Conservation (phyloP, 176 grass and related monocot species). For the Dactylis glomerata region DNA sequence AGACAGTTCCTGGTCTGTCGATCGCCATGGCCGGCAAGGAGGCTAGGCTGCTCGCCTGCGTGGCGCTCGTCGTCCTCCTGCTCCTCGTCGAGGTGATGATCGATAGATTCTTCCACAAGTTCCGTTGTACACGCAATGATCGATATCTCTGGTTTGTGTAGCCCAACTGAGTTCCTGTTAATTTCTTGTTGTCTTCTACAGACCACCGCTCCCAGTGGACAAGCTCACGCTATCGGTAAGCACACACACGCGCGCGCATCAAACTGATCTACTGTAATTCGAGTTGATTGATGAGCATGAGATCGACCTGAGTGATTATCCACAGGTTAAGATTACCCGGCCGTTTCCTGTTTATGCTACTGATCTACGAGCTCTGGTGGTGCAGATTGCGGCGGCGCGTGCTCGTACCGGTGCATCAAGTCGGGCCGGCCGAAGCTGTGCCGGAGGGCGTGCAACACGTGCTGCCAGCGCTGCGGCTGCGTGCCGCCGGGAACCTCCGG, state of each 20-base stretch:
- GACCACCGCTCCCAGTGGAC: constrained; percentile 32
- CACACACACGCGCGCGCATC: background rate
- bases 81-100: constrained; percentile 50
- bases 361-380: background rate
- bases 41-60: background rate
- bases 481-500: constrained; percentile 75
- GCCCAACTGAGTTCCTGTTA: background rate
- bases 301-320: background rate
- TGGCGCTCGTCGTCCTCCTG: constrained; percentile 42
- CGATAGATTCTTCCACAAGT: background rate
- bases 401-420: constrained; percentile 67
- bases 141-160: background rate
- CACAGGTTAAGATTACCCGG: too few relatives aligned
- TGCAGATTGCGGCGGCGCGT: constrained; percentile 51
- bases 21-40: constrained; percentile 27
- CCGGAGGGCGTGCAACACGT: constrained; percentile 59
- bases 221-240: constrained; percentile 31
- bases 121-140: background rate
- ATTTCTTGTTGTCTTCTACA: background rate
- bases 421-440: constrained; percentile 59
- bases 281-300: too few relatives aligned
- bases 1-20: background rate
- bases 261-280: too few relatives aligned
- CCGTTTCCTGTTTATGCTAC: background rate
- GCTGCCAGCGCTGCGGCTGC: constrained; percentile 69